Conservation (phyloP, 257 asterid species). For the Nicotiana knightiana region DNA sequence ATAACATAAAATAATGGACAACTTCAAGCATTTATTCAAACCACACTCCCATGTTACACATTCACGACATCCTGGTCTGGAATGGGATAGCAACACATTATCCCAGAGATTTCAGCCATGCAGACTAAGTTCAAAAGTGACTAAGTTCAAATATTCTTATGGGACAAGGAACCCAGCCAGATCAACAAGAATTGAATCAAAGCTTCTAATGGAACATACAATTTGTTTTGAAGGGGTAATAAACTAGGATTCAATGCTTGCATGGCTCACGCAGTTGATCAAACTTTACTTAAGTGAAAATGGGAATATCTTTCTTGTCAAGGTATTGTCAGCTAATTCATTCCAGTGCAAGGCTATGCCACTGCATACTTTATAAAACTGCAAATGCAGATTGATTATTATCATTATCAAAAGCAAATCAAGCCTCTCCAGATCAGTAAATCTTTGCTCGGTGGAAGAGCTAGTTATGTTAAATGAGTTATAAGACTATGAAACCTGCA, state of each 20-base stretch:
- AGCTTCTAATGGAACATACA: neutral
- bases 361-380: neutral
- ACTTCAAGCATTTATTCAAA: neutral
- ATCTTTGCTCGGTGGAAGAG: neutral
- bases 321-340: neutral
- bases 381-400: slow-evolving; percentile 1
- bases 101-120: neutral
- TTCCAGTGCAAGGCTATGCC: neutral
- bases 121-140: neutral
- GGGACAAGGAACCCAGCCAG: neutral
- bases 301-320: neutral
- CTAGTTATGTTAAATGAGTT: neutral
- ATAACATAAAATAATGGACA: neutral
- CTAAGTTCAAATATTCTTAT: neutral
- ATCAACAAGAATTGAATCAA: neutral
- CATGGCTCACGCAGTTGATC: neutral
- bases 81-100: neutral
- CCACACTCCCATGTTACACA: neutral
- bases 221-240: neutral
- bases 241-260: neutral
- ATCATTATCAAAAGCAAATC: neutral
- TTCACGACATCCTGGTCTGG: neutral
- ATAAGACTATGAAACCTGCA: neutral
- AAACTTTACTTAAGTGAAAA: neutral
- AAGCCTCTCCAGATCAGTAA: neutral